Conservation (phyloP, 495 filamentous ascomycete genomes). For the Penicillium subrubescens region DNA sequence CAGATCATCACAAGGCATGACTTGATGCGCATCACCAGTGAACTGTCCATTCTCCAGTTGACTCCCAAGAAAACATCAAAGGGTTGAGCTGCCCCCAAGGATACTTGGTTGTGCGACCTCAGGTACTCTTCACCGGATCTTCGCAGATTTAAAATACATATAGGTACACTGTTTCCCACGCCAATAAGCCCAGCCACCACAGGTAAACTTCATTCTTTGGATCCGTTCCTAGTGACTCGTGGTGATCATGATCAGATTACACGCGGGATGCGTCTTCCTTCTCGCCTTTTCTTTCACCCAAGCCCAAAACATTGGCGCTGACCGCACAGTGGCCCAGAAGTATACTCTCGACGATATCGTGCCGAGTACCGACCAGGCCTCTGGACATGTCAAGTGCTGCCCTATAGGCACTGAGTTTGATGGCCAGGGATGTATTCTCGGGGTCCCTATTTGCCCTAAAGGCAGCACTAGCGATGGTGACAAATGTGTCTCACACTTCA, state of each 20-base stretch:
- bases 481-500: neutral
- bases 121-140: too few species aligned
- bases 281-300: neutral
- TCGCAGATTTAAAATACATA: too few species aligned
- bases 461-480: neutral
- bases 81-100: too few species aligned
- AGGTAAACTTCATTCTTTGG: too few species aligned
- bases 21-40: too few species aligned
- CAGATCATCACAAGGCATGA: too few species aligned
- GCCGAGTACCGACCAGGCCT: neutral
- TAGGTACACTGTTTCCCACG: too few species aligned
- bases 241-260: neutral
- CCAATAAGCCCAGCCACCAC: too few species aligned
- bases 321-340: neutral
- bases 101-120: too few species aligned
- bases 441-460: neutral
- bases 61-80: too few species aligned
- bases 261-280: neutral
- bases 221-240: neutral
- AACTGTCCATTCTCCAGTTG: too few species aligned
- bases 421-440: neutral
- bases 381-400: neutral
- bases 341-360: neutral
- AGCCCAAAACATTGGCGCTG: neutral
- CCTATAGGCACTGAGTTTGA: neutral